Evolutionary conservation across 192 early-diverging fungal genomes (phyloP).

Genomic region (Funneliformis mosseae): DNA sequence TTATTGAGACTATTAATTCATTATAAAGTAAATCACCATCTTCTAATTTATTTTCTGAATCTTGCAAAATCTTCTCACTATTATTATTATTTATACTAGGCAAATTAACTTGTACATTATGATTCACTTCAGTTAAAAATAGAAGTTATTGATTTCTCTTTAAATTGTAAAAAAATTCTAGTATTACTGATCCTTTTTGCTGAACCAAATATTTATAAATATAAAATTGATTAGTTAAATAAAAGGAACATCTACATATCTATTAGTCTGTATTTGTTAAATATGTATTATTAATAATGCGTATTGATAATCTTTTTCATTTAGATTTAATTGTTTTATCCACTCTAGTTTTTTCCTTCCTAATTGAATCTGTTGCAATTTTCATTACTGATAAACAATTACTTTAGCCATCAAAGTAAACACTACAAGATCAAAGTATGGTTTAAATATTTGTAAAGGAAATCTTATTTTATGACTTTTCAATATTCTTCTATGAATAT

Average conservation of each 20-base stretch:
- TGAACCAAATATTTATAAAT: conserved; percentile 20
- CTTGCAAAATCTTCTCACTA: not conserved
- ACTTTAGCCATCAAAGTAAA: conserved; percentile 20
- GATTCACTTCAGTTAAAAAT: not conserved
- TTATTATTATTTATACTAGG: not conserved
- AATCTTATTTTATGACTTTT: conserved; percentile 11
- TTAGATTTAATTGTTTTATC: no score
- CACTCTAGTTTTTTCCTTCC: no score
- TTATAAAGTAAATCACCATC: not conserved
- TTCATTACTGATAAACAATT: not conserved
- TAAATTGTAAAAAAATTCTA: not conserved
- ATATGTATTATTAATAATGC: no score
- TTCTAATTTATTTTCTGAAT: no score
- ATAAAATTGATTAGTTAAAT: not conserved
- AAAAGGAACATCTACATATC: conserved; percentile 1
- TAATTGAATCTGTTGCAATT: no score
- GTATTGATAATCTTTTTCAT: conserved; percentile 4
- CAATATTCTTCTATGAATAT: not conserved
- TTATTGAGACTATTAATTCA: not conserved
- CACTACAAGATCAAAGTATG: not conserved
- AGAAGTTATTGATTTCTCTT: not conserved
- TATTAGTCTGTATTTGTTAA: no score
- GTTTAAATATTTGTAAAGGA: conserved; percentile 17
- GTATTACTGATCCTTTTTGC: not conserved
- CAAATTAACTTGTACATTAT: not conserved